These are phyloP conservation scores for Populus hybrid DNA, from an alignment of 441 rosid genomes.

Conservation along the genomic window DNA sequence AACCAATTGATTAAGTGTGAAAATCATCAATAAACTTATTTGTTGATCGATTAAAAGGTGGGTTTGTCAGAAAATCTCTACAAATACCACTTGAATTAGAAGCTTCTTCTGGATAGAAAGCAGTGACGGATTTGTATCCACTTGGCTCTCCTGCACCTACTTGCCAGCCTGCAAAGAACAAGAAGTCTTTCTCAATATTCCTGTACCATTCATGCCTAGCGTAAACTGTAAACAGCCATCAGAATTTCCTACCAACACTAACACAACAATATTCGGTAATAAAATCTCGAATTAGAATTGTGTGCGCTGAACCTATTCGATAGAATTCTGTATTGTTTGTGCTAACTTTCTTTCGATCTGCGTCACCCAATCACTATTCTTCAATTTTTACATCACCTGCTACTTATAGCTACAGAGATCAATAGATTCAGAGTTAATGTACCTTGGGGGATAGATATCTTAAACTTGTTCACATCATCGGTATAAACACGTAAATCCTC, in stretches of 20 bases:
- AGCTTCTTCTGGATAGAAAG: constrained; percentile 67
- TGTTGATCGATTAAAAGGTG: not conserved
- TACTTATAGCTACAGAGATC: not conserved
- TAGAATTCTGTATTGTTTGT: not conserved
- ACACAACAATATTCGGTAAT: not conserved
- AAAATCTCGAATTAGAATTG: not conserved
- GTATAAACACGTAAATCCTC: constrained; percentile 51
- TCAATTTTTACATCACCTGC: not conserved
- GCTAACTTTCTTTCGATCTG: not conserved
- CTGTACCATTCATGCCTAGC: not conserved
- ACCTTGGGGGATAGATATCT: constrained; percentile 88
- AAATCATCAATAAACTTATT: not conserved
- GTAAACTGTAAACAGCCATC: not conserved
- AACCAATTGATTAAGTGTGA: constrained; percentile 1
- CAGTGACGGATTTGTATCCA: constrained; percentile 85
- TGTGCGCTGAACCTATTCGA: not conserved
- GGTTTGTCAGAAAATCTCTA: constrained; percentile 1
- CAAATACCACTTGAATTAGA: constrained; percentile 58
- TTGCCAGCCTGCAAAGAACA: constrained; percentile 61
- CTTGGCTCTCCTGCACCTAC: constrained; percentile 61
- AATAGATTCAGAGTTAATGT: not conserved
- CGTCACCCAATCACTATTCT: not conserved
- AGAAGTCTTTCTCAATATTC: not conserved
- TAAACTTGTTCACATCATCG: constrained; percentile 82
- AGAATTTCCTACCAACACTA: not conserved